Evolutionary conservation across 2,329 filamentous ascomycete genomes (phyloP), one percentile per base, ranked within the genome.

Genomic region (Microdochium paspali): DNA sequence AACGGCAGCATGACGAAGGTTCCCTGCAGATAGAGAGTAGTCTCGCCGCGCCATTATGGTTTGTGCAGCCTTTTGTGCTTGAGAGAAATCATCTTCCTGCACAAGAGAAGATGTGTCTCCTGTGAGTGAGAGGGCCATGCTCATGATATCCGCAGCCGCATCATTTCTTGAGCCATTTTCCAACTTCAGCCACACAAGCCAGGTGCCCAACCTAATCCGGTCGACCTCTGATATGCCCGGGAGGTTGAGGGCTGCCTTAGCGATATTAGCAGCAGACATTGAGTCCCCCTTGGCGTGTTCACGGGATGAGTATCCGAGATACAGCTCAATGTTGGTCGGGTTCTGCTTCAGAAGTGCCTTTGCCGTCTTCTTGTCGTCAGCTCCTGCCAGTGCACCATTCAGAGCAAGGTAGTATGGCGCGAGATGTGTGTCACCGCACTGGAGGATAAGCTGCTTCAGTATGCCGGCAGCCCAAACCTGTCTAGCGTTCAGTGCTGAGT

Each of bases 281-380:
- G 60, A 54, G 23, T 84, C 82, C 0, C 73, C 78, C 25, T 74
- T 74, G 1, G 70, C 68, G 53, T 67, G 73, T 62, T 95, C 87
- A 3, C 89, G 79, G 13, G 88, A 66, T 0, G 85, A 87, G 58
- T 91, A 95, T 0, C 82, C 80, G 54, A 89, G 85, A 64, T 94
- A 96, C 0, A 96, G 69, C 13, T 72, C 69, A 3, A 87, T 61
- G 54, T 80, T 84, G 1, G 78, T 71, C 0, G 82, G 71, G 47
- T 79, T 77, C 44, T 73, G 73, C 58, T 86, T 91, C n/a, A 96
- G 65, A 0, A 95, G 68, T 6, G 66, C 65, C 57, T 88, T 95
- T 0, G 88, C 87, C 6, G 75, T 70, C 59, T 88, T 94, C 54
- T 79, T 84, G 24, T 81, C 78, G 2, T 66, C 70, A 1, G 63